Evolutionary conservation across 495 filamentous ascomycete species (phyloP).

Genomic region (Staphylotrichum tortipilum): DNA sequence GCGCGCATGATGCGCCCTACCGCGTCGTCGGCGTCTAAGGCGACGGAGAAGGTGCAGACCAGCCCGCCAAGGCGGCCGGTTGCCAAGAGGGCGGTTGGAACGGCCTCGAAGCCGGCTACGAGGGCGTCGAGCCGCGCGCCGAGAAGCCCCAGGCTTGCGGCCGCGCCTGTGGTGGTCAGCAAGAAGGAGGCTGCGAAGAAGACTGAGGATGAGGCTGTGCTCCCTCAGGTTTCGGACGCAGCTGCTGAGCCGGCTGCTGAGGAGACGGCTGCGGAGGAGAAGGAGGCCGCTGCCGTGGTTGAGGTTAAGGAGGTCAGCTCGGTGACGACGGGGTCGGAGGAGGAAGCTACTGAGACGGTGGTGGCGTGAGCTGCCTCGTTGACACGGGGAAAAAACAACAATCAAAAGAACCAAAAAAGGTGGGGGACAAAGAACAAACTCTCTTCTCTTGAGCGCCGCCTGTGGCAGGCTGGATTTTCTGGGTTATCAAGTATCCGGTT

Average conservation of each 20-base stretch:
- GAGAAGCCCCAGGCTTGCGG: too few relatives aligned
- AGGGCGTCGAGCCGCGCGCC: conserved; percentile 13
- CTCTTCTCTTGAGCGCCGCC: not conserved
- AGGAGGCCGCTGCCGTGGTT: not conserved
- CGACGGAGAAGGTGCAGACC: conserved; percentile 54
- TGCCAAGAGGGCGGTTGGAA: too few relatives aligned
- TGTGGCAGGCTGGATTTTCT: conserved; percentile 1
- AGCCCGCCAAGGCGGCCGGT: conserved; percentile 33
- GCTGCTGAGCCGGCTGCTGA: conserved; percentile 10
- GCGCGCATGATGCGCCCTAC: conserved; percentile 92
- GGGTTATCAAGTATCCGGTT: conserved; percentile 1
- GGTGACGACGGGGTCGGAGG: too few relatives aligned
- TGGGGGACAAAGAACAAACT: too few relatives aligned
- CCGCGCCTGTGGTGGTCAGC: too few relatives aligned
- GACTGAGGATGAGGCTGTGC: conserved; percentile 6
- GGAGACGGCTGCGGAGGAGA: not conserved
- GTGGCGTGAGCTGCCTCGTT: too few relatives aligned
- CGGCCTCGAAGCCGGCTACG: conserved; percentile 5
- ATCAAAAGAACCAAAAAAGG: too few relatives aligned
- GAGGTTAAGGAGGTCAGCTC: not conserved
- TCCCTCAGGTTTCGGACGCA: not conserved
- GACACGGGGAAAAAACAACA: too few relatives aligned
- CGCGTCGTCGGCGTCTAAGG: conserved; percentile 66
- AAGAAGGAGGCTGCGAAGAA: conserved; percentile 18
- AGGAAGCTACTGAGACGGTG: conserved; percentile 1